Evolutionary conservation across 257 asterid species (phyloP), one percentile per base, ranked within the genome.

Genomic region (Craterostigma plantagineum): DNA sequence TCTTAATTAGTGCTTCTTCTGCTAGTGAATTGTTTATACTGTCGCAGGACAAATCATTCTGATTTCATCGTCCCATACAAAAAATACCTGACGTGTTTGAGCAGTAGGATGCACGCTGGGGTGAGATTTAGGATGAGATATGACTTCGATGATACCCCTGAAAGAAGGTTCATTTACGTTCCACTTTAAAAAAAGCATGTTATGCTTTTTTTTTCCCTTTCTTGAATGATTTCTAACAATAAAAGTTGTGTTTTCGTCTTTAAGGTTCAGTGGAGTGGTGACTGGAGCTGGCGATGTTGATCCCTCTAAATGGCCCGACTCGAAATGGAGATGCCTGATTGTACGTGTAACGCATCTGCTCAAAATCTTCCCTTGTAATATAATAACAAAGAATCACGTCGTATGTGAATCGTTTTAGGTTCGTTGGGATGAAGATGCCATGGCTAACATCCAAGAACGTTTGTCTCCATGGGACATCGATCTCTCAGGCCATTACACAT

Each of bases 401-500:
- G n/a, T 50, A 12, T 14, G 8, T 16, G 34, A 43, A 10, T 11
- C 10, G 4, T 62, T 56, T 50, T 59, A 90, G 99, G 99, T 90
- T 40, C 78, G 83, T 53, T 90, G 99, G 99, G 96, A 90, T 39
- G 94, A 77, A 34, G 92, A 73, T 63, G 60, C 73, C 50, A 50
- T 60, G 67, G 69, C 70, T 51, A 73, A 68, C 63, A 81, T 65
- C 68, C 94, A 75, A 40, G 92, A 90, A 57, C 78, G 96, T 38
- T 91, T 84, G 53, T 90, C 96, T 53, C 92, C 94, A 0, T 90
- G 99, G 99, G 92, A 90, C 61, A 77, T 90, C 48, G 96, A 83
- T 61, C 69, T 75, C 62, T 76, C 99, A 11, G 90, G 76, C 59
- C 63, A 74, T 50, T 80, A 70, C 50, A 71, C 91, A 8, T 81